Percentiles rank a stretch among this genome's conserved stretches.
These are phyloP conservation scores for Xylaria sp. DNA, from an alignment of 2,329 filamentous ascomycete genomes.

Conservation along the genomic window DNA sequence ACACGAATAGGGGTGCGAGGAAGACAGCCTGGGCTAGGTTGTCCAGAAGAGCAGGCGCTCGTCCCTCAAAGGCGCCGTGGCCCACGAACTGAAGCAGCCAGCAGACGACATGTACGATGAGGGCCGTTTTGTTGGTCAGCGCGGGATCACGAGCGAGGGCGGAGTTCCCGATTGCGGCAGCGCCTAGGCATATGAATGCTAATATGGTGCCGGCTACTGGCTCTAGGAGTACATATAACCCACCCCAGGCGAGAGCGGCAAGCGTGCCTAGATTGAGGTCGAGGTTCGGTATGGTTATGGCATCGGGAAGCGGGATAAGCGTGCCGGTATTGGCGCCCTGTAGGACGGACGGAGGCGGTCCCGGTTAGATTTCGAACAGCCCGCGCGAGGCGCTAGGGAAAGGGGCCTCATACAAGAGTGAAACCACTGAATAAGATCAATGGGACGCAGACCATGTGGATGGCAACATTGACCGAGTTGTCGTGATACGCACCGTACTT, in stretches of 20 bases:
- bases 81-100: slow-evolving; percentile 95
- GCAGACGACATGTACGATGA: slow-evolving; percentile 74
- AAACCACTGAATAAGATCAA: slow-evolving; percentile 78
- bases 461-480: slow-evolving; percentile 78
- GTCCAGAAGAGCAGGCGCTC: slow-evolving; percentile 89
- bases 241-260: slow-evolving; percentile 73
- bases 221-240: slow-evolving; percentile 90
- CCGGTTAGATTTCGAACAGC: slow-evolving; percentile 37
- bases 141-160: slow-evolving; percentile 69
- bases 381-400: slow-evolving; percentile 14
- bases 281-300: slow-evolving; percentile 74
- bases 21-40: slow-evolving; percentile 93
- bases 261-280: slow-evolving; percentile 75
- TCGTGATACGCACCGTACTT: slow-evolving; percentile 89
- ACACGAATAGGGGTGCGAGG: slow-evolving; percentile 95
- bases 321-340: slow-evolving; percentile 72
- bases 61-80: slow-evolving; percentile 87
- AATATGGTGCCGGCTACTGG: slow-evolving; percentile 87
- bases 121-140: slow-evolving; percentile 66
- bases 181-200: slow-evolving; percentile 78
- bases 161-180: slow-evolving; percentile 80
- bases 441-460: slow-evolving; percentile 84
- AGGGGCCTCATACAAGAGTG: slow-evolving; percentile 69
- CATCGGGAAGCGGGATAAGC: slow-evolving; percentile 72
- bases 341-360: slow-evolving; percentile 18